These are phyloP conservation scores for Musa acuminata DNA, from an alignment of 176 grass and related monocot species.

Conservation along the genomic window DNA sequence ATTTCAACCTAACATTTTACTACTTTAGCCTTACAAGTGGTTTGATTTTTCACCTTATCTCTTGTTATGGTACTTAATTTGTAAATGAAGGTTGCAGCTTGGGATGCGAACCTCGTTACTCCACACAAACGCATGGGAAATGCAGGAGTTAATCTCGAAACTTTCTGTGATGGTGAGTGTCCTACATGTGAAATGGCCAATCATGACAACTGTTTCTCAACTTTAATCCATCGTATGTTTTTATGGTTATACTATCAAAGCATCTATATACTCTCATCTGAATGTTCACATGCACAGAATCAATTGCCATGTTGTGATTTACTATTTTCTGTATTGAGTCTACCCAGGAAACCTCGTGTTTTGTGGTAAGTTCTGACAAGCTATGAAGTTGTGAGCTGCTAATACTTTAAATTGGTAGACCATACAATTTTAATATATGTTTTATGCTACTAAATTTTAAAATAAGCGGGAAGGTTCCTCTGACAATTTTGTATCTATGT, in stretches of 20 bases:
- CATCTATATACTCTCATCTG: background rate
- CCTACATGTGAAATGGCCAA: background rate
- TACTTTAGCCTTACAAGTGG: background rate
- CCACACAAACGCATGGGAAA: conserved; percentile 95
- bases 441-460: background rate
- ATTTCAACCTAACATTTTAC: background rate
- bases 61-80: background rate
- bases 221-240: background rate
- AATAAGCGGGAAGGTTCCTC: background rate
- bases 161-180: conserved; percentile 75
- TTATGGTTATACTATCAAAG: background rate
- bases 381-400: no score
- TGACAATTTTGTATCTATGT: no score
- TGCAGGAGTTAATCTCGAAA: conserved; percentile 58
- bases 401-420: no score
- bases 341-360: no score
- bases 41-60: background rate
- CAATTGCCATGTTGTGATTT: no score
- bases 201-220: background rate
- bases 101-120: conserved; percentile 94
- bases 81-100: conserved; percentile 60
- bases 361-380: no score
- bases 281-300: background rate
- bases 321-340: no score
- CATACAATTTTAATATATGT: no score